phyloP scores from a whole-genome alignment of 2,329 filamentous ascomycete species.

The Colletotrichum sp. region DNA sequence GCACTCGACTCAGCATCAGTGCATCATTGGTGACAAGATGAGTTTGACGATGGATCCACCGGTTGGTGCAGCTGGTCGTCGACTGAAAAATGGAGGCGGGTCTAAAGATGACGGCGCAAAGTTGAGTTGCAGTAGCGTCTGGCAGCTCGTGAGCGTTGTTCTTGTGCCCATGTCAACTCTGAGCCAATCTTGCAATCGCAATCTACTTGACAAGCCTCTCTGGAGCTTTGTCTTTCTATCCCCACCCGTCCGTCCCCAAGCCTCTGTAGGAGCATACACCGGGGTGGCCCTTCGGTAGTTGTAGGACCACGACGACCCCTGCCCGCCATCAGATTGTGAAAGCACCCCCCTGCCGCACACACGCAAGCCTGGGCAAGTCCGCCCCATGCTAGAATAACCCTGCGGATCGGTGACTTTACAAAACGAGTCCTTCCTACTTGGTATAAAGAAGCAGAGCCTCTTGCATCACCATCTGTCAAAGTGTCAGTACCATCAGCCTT shows the following conservation, averaged over 20 bases:
- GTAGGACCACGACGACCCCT: conserved; percentile 7
- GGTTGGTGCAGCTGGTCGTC: not conserved
- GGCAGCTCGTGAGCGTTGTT: conserved; percentile 2
- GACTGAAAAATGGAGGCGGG: not conserved
- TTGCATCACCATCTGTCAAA: conserved; percentile 5
- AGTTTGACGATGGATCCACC: conserved; percentile 18
- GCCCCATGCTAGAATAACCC: not conserved
- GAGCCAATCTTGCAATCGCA: conserved; percentile 5
- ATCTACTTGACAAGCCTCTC: conserved; percentile 9
- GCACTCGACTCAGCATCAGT: conserved; percentile 8
- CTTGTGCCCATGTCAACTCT: not conserved
- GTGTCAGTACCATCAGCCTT: not conserved
- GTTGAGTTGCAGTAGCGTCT: conserved; percentile 4
- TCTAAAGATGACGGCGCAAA: not conserved
- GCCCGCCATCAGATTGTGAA: not conserved
- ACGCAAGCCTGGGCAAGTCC: conserved; percentile 13
- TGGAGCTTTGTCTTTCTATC: not conserved
- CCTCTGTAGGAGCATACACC: conserved; percentile 9
- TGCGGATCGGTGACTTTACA: conserved; percentile 10
- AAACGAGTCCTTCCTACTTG: conserved; percentile 1
- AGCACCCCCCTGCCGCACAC: conserved; percentile 12
- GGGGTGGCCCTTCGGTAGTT: conserved; percentile 10
- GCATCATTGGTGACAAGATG: conserved; percentile 20
- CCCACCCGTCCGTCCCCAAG: not conserved
- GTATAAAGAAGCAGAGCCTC: conserved; percentile 21